phyloP scores from a whole-genome alignment of 2,329 filamentous ascomycete genomes.

The Epichloe typhina region DNA sequence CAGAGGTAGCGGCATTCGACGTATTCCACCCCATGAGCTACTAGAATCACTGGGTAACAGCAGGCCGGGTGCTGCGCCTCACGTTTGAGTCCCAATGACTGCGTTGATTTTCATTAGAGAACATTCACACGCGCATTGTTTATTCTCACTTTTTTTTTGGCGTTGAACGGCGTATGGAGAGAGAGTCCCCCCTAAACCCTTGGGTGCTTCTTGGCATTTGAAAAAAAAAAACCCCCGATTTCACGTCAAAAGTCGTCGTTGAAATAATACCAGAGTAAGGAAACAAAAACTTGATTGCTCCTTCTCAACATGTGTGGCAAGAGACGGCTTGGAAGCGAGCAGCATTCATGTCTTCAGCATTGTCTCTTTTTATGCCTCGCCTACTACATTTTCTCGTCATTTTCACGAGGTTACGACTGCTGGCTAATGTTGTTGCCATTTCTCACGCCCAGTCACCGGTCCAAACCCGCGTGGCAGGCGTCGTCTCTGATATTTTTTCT shows the following conservation, averaged over 20 bases:
- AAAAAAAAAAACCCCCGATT: too few relatives aligned
- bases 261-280: too few relatives aligned
- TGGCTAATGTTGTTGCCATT: constrained; percentile 21
- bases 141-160: constrained; percentile 11
- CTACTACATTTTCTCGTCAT: constrained; percentile 10
- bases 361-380: constrained; percentile 7
- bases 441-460: not conserved
- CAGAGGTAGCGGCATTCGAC: constrained; percentile 41
- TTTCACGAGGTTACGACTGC: constrained; percentile 22
- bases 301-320: not conserved
- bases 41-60: constrained; percentile 39
- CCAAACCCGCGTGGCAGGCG: not conserved
- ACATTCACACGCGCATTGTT: constrained; percentile 9
- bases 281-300: not conserved
- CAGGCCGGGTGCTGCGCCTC: constrained; percentile 32
- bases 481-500: constrained; percentile 4
- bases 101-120: constrained; percentile 15
- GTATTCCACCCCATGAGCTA: constrained; percentile 48
- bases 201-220: too few relatives aligned
- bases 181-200: not conserved
- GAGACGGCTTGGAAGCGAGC: not conserved
- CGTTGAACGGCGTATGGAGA: not conserved
- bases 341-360: not conserved
- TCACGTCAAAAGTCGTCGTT: too few relatives aligned
- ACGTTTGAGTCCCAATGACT: constrained; percentile 27